phyloP scores from a whole-genome alignment of 2,329 filamentous ascomycete genomes.

The Trichophyton rubrum region DNA sequence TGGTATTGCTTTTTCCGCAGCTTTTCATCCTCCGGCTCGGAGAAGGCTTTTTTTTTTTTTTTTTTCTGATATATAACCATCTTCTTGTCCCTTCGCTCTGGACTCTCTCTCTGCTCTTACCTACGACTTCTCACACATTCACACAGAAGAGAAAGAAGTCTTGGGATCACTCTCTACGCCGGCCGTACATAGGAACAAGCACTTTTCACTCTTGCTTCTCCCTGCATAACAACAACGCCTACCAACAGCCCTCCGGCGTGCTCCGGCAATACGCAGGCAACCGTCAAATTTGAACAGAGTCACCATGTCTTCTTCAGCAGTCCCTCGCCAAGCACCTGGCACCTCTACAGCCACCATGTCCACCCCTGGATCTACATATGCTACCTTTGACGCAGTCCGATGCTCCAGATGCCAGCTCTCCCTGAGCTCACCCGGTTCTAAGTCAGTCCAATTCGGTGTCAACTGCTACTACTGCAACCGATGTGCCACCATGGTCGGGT shows the following conservation, averaged over 20 bases:
- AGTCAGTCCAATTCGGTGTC: slow-evolving; percentile 35
- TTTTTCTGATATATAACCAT: not conserved
- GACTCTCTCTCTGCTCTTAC: not conserved
- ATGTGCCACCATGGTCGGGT: slow-evolving; percentile 35
- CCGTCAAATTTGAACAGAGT: not conserved
- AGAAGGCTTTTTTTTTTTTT: not conserved
- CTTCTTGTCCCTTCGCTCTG: not conserved
- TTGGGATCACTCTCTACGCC: not conserved
- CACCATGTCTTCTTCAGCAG: slow-evolving; percentile 28
- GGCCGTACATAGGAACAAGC: not conserved
- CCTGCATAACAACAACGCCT: not conserved
- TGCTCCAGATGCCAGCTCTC: slow-evolving; percentile 39
- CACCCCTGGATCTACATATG: slow-evolving; percentile 14
- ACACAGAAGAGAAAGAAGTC: not conserved
- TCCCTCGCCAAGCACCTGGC: slow-evolving; percentile 22
- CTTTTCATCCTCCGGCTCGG: not conserved
- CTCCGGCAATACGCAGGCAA: not conserved
- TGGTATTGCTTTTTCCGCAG: slow-evolving; percentile 2
- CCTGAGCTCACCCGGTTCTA: slow-evolving; percentile 28
- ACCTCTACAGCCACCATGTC: slow-evolving; percentile 16
- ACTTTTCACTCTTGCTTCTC: not conserved
- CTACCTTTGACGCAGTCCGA: slow-evolving; percentile 24
- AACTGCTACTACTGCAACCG: slow-evolving; percentile 39
- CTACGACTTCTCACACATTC: not conserved
- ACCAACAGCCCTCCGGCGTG: not conserved